phyloP scores from a whole-genome alignment of 768 basidiomycete species.

The Hygrophorus russula region DNA sequence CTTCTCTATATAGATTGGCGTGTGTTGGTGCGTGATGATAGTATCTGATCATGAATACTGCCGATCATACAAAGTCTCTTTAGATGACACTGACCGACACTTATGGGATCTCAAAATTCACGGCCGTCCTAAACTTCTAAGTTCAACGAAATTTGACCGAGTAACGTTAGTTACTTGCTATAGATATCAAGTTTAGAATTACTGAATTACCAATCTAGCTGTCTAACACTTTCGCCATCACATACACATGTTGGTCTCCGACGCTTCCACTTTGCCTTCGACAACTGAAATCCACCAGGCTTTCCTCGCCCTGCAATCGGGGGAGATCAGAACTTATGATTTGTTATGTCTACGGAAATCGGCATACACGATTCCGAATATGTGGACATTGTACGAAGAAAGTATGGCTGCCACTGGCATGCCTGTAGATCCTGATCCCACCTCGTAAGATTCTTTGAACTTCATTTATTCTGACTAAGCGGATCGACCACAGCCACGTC shows the following conservation, averaged over 20 bases:
- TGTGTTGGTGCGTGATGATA: slow-evolving; percentile 40
- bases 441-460: slow-evolving; percentile 20
- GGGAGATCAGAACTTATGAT: slow-evolving; percentile 67
- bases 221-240: slow-evolving; percentile 51
- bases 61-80: background rate
- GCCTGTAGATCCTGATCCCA: slow-evolving; percentile 20
- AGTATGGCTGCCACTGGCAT: slow-evolving; percentile 31
- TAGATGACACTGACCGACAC: slow-evolving; percentile 44
- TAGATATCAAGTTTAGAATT: background rate
- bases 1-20: slow-evolving; percentile 39
- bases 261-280: background rate
- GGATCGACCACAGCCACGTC: slow-evolving; percentile 23
- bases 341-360: slow-evolving; percentile 58
- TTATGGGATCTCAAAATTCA: slow-evolving; percentile 47
- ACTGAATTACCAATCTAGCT: slow-evolving; percentile 24
- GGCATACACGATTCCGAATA: slow-evolving; percentile 57
- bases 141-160: slow-evolving; percentile 37
- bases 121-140: slow-evolving; percentile 41
- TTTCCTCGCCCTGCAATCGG: slow-evolving; percentile 36
- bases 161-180: slow-evolving; percentile 25
- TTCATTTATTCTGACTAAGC: background rate
- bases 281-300: slow-evolving; percentile 20
- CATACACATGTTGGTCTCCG: slow-evolving; percentile 52
- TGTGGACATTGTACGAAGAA: slow-evolving; percentile 66
- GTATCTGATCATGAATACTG: background rate